phyloP scores from a whole-genome alignment of 208 protist species.

The Trypanosoma avium region DNA sequence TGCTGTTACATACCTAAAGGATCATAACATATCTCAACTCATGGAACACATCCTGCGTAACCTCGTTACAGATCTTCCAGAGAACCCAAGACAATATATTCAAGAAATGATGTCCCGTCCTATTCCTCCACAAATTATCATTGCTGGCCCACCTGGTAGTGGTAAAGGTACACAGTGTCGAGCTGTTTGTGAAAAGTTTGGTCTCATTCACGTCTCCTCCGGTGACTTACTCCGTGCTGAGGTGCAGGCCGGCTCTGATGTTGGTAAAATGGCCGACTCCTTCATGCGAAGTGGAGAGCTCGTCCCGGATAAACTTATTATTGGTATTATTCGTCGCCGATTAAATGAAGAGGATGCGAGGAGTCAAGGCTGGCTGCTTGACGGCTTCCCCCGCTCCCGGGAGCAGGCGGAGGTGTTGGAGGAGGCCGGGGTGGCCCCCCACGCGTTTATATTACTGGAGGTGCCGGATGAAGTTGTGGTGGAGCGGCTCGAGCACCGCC shows the following conservation, averaged over 20 bases:
- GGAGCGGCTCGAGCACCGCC: constrained; percentile 82
- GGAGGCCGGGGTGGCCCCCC: constrained; percentile 53
- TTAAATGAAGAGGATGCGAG: constrained; percentile 67
- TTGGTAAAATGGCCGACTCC: constrained; percentile 56
- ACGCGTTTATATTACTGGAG: constrained; percentile 73
- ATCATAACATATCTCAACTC: constrained; percentile 74
- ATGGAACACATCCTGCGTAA: constrained; percentile 82
- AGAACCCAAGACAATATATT: constrained; percentile 61
- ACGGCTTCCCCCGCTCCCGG: constrained; percentile 89
- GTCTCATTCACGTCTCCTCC: constrained; percentile 81
- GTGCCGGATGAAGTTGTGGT: constrained; percentile 71
- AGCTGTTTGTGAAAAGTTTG: constrained; percentile 39
- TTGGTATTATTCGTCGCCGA: constrained; percentile 61
- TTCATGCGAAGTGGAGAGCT: constrained; percentile 71
- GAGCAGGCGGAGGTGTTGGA: constrained; percentile 82
- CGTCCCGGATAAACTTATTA: constrained; percentile 78
- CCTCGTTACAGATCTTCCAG: constrained; percentile 68
- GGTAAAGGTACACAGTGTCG: constrained; percentile 82
- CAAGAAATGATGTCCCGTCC: constrained; percentile 44
- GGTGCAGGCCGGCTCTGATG: constrained; percentile 46
- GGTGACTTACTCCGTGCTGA: constrained; percentile 82
- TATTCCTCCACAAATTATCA: constrained; percentile 69
- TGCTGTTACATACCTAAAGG: constrained; percentile 65
- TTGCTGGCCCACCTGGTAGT: constrained; percentile 78
- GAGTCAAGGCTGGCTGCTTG: constrained; percentile 87